Evolutionary conservation across 305 asterid species (phyloP).

Genomic region (Solanum aculeatissimum): DNA sequence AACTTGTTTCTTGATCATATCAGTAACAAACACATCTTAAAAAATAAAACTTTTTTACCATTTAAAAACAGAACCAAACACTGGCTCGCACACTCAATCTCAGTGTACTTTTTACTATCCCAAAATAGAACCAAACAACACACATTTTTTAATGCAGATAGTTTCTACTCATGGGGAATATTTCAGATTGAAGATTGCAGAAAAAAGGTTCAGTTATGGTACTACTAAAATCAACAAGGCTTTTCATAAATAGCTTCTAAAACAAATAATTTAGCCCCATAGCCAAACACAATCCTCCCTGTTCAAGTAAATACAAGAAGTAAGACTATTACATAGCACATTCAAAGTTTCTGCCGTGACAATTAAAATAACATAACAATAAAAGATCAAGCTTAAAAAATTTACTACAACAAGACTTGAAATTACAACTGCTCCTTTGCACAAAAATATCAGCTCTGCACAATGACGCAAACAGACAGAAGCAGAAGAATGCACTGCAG

Average conservation of each 20-base stretch:
- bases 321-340: too few relatives aligned
- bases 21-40: too few relatives aligned
- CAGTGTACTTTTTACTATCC: background rate
- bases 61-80: background rate
- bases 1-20: too few relatives aligned
- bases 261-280: background rate
- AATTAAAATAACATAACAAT: background rate
- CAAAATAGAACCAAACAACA: background rate
- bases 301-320: background rate
- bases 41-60: too few relatives aligned
- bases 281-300: background rate
- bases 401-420: background rate
- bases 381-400: background rate
- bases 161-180: background rate
- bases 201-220: conserved; percentile 10
- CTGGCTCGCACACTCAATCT: background rate
- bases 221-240: conserved; percentile 12
- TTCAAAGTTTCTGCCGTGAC: background rate
- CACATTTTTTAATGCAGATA: background rate
- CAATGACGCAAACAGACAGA: too few relatives aligned
- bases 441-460: too few relatives aligned
- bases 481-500: too few relatives aligned
- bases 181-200: conserved; percentile 7
- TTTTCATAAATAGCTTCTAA: conserved; percentile 22
- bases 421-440: background rate